These are phyloP conservation scores for Selenicereus undatus DNA, from an alignment of 148 eudicot genomes.

Conservation along the genomic window DNA sequence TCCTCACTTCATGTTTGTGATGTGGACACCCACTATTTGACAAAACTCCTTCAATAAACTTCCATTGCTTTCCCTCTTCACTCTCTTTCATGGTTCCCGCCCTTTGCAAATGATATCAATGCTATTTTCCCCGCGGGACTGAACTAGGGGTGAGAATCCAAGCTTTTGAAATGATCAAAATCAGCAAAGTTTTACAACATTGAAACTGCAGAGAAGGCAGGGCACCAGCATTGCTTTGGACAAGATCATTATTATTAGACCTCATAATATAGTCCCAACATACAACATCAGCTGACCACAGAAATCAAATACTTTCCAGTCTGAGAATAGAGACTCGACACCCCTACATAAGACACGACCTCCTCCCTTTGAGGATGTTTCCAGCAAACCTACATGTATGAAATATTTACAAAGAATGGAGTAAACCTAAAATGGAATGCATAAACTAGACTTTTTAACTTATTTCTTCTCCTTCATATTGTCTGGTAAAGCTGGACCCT, in stretches of 20 bases:
- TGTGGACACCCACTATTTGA: too few relatives aligned
- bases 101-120: too few relatives aligned
- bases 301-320: slow-evolving; percentile 11
- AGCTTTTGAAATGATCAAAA: too few relatives aligned
- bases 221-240: background rate
- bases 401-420: slow-evolving; percentile 46
- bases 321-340: background rate
- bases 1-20: too few relatives aligned
- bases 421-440: background rate
- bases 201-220: background rate
- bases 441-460: slow-evolving; percentile 16
- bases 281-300: slow-evolving; percentile 8
- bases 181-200: too few relatives aligned
- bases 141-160: too few relatives aligned
- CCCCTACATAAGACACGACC: slow-evolving; percentile 8
- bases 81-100: too few relatives aligned
- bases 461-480: slow-evolving; percentile 32
- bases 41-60: too few relatives aligned
- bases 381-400: background rate
- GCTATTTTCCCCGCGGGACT: too few relatives aligned
- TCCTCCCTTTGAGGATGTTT: slow-evolving; percentile 26
- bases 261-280: slow-evolving; percentile 10
- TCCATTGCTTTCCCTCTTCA: too few relatives aligned
- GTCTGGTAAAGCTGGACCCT: slow-evolving; percentile 58
- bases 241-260: slow-evolving; percentile 3